Conservation (phyloP, 495 filamentous ascomycete species). For the Chaetomium cochliodes region DNA sequence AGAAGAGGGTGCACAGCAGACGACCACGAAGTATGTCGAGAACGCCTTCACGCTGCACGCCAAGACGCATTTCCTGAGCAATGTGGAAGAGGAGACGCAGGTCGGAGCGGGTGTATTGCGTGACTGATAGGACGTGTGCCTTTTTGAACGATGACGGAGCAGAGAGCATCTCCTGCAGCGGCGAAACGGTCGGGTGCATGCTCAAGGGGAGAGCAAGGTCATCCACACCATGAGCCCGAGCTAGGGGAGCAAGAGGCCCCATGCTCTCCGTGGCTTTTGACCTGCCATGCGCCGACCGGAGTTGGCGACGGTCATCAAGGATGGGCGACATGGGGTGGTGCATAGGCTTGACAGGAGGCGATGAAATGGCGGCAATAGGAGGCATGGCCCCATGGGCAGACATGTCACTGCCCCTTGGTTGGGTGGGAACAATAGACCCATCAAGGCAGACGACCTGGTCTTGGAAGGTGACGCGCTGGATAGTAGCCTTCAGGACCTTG, state of each 20-base stretch:
- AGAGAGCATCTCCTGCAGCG: constrained; percentile 66
- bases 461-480: constrained; percentile 78
- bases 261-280: constrained; percentile 29
- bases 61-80: constrained; percentile 92
- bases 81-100: constrained; percentile 93
- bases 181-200: constrained; percentile 38
- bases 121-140: constrained; percentile 83
- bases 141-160: constrained; percentile 77
- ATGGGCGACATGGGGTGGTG: constrained; percentile 40
- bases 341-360: constrained; percentile 54
- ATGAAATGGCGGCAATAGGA: constrained; percentile 44
- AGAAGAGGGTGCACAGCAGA: constrained; percentile 89
- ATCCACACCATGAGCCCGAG: constrained; percentile 34
- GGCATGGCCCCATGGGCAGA: constrained; percentile 64
- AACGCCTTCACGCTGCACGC: constrained; percentile 84
- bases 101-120: constrained; percentile 80
- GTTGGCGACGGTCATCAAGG: constrained; percentile 28
- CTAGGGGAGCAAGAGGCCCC: constrained; percentile 20
- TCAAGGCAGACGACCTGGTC: constrained; percentile 75
- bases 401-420: constrained; percentile 69
- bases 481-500: constrained; percentile 66
- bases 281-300: constrained; percentile 24
- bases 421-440: constrained; percentile 58
- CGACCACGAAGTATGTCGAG: constrained; percentile 83
- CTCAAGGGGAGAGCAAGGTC: constrained; percentile 57